A percentile compares a stretch with the other conserved stretches of the same genome.
Evolutionary conservation across 768 basidiomycete species (phyloP).

Genomic region (Collybia nuda): DNA sequence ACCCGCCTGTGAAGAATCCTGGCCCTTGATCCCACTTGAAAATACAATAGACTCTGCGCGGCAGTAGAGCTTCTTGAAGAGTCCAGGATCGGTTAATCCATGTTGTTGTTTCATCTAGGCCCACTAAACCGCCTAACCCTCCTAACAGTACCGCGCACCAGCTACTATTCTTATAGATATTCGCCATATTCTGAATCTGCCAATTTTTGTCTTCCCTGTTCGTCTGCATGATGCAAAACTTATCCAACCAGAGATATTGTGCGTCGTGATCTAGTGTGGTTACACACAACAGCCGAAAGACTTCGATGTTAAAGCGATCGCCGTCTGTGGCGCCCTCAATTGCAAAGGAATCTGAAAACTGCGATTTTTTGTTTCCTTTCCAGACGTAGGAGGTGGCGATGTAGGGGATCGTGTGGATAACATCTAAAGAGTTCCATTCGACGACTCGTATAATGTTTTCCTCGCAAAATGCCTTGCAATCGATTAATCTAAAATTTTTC

Average conservation of each 20-base stretch:
- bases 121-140: background rate
- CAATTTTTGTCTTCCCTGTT: constrained; percentile 1
- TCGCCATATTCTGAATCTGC: constrained; percentile 1
- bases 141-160: background rate
- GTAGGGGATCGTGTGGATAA: too few relatives aligned
- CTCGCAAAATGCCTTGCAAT: too few relatives aligned
- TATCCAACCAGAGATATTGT: constrained; percentile 4
- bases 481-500: too few relatives aligned
- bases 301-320: too few relatives aligned
- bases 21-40: background rate
- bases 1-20: too few relatives aligned
- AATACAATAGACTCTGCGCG: background rate
- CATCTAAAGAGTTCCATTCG: too few relatives aligned
- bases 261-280: background rate
- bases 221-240: constrained; percentile 1
- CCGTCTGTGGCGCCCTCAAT: too few relatives aligned
- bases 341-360: too few relatives aligned
- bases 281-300: too few relatives aligned
- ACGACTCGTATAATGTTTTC: too few relatives aligned
- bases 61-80: background rate
- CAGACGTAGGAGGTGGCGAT: too few relatives aligned
- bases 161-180: background rate
- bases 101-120: background rate
- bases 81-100: constrained; percentile 5
- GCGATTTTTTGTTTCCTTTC: too few relatives aligned